Percentiles rank a stretch among this genome's conserved stretches.
These are phyloP conservation scores for Passiflora organensis DNA, from an alignment of 345 rosid species.

Conservation along the genomic window DNA sequence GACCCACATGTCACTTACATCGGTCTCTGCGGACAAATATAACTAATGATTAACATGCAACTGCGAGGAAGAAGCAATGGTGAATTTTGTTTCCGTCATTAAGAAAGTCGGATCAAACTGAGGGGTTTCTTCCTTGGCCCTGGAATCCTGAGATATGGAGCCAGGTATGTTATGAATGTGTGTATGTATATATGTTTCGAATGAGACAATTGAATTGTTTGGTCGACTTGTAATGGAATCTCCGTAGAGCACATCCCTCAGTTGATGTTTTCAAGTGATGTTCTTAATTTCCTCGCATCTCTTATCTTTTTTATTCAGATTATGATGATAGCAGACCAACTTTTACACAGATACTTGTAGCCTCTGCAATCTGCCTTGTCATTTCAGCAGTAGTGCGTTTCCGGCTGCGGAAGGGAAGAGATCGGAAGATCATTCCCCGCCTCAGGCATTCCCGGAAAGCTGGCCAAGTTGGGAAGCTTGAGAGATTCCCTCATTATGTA, in stretches of 20 bases:
- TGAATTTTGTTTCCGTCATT: neutral
- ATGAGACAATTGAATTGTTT: too few relatives aligned
- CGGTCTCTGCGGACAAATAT: constrained; percentile 18
- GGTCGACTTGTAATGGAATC: neutral
- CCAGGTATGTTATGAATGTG: constrained; percentile 36
- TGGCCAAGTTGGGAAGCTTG: constrained; percentile 47
- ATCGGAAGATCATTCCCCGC: constrained; percentile 61
- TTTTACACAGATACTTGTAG: constrained; percentile 49
- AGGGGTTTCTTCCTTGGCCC: constrained; percentile 4
- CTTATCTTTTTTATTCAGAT: constrained; percentile 31
- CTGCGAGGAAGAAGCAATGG: constrained; percentile 19
- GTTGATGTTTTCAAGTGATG: too few relatives aligned
- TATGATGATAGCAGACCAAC: constrained; percentile 33
- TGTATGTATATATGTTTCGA: too few relatives aligned
- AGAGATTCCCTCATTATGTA: constrained; percentile 73
- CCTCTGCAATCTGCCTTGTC: constrained; percentile 64
- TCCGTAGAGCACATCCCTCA: too few relatives aligned
- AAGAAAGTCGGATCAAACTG: neutral
- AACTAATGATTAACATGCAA: constrained; percentile 32
- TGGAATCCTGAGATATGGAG: constrained; percentile 31
- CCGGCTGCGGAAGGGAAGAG: constrained; percentile 40
- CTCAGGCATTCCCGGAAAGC: constrained; percentile 31
- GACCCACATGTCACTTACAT: neutral
- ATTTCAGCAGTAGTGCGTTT: constrained; percentile 57
- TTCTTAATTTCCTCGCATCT: too few relatives aligned